These are phyloP conservation scores for Boletus huronensis DNA, from an alignment of 768 basidiomycete genomes.

Conservation along the genomic window DNA sequence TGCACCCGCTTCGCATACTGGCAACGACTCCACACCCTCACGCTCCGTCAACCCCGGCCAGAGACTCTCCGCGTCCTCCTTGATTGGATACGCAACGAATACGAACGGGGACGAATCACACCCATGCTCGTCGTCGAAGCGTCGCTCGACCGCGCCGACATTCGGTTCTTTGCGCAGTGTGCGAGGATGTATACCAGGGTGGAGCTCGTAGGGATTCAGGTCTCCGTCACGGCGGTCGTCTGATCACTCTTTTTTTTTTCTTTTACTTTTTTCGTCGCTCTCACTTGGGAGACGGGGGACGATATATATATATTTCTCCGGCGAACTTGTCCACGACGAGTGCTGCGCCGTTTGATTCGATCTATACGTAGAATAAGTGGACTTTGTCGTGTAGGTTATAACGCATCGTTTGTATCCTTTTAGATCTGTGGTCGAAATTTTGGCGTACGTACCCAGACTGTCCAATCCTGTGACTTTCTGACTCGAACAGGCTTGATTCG, in stretches of 20 bases:
- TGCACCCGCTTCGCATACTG: conserved; percentile 12
- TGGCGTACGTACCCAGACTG: neutral
- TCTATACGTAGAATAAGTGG: neutral
- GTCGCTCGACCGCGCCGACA: conserved; percentile 13
- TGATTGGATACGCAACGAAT: conserved; percentile 22
- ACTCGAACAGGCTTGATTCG: too few relatives aligned
- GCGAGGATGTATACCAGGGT: conserved; percentile 12
- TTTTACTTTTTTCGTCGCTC: neutral
- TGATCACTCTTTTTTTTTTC: neutral
- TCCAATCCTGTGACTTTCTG: neutral
- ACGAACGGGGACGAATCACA: conserved; percentile 1
- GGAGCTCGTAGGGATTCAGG: conserved; percentile 10
- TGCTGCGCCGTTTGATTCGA: neutral
- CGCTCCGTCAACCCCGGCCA: conserved; percentile 20
- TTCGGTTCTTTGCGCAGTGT: conserved; percentile 13
- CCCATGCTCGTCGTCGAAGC: conserved; percentile 22
- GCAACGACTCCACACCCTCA: conserved; percentile 20
- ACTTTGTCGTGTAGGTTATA: neutral
- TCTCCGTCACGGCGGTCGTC: neutral
- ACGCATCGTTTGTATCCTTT: neutral
- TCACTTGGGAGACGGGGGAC: neutral
- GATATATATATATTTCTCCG: too few relatives aligned
- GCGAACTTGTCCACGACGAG: too few relatives aligned
- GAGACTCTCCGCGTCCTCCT: conserved; percentile 19
- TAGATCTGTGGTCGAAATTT: neutral